A percentile compares a stretch with the other conserved stretches of the same genome.
Evolutionary conservation across 768 basidiomycete species (phyloP).

Genomic region (Aureoboletus auriporus): DNA sequence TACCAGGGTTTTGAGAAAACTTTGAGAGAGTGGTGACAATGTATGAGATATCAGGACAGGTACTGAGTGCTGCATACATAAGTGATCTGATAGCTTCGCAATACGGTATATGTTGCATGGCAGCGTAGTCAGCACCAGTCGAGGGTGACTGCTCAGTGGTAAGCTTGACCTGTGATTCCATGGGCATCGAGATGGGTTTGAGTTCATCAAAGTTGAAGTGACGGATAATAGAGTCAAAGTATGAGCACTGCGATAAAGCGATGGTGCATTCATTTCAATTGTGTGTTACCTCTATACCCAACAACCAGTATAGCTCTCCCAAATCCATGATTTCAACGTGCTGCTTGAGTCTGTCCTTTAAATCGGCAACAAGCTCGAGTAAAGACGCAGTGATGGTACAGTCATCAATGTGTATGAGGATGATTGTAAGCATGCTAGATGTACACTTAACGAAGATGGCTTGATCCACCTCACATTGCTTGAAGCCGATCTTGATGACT

Average conservation of each 20-base stretch:
- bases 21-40: neutral
- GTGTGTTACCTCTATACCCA: conserved; percentile 1
- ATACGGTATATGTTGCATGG: neutral
- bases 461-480: too few relatives aligned
- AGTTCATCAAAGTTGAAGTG: neutral
- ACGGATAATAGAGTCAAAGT: too few relatives aligned
- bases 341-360: too few relatives aligned
- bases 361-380: too few relatives aligned
- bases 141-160: neutral
- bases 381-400: too few relatives aligned
- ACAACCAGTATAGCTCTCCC: conserved; percentile 7
- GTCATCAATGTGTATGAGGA: too few relatives aligned
- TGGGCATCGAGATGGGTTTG: neutral
- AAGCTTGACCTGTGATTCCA: neutral
- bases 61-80: neutral
- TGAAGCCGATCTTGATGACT: too few relatives aligned
- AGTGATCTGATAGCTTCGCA: neutral
- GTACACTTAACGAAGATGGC: too few relatives aligned
- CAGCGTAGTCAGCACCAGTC: neutral
- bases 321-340: neutral
- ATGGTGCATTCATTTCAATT: neutral
- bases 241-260: too few relatives aligned
- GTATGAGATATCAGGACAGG: neutral
- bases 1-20: neutral
- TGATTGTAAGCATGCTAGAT: too few relatives aligned